Evolutionary conservation across 441 rosid species (phyloP).

Genomic region (Croton laevigatus): DNA sequence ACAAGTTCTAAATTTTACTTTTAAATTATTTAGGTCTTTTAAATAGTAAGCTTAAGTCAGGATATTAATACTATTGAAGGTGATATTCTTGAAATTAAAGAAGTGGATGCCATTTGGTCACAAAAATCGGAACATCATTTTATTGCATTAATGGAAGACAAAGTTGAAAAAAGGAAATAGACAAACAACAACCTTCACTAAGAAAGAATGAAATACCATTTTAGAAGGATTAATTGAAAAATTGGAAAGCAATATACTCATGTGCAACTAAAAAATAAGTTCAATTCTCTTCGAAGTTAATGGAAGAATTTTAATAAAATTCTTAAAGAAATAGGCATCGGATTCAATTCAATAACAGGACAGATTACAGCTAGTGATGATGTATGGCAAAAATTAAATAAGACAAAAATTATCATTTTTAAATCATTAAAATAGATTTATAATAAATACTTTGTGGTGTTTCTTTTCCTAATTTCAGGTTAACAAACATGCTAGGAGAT

Average conservation of each 20-base stretch:
- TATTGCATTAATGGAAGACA: neutral
- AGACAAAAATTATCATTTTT: neutral
- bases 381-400: neutral
- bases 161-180: neutral
- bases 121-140: neutral
- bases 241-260: neutral
- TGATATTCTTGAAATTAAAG: neutral
- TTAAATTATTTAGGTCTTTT: too few relatives aligned
- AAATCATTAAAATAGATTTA: too few relatives aligned
- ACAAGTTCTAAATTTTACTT: too few relatives aligned
- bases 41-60: too few relatives aligned
- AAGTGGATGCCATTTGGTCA: neutral
- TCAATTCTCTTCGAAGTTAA: neutral
- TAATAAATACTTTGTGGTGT: too few relatives aligned
- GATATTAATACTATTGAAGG: too few relatives aligned
- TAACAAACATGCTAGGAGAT: neutral
- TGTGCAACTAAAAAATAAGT: neutral
- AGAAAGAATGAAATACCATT: neutral
- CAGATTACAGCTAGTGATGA: neutral
- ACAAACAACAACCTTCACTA: neutral
- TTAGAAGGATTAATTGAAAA: neutral
- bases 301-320: neutral
- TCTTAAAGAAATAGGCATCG: neutral
- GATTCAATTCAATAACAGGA: neutral
- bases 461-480: neutral